Percentiles rank a stretch among this genome's conserved stretches.
These are phyloP conservation scores for Cryptosporidium bovis DNA, from an alignment of 169 alveolate genomes.

Conservation along the genomic window DNA sequence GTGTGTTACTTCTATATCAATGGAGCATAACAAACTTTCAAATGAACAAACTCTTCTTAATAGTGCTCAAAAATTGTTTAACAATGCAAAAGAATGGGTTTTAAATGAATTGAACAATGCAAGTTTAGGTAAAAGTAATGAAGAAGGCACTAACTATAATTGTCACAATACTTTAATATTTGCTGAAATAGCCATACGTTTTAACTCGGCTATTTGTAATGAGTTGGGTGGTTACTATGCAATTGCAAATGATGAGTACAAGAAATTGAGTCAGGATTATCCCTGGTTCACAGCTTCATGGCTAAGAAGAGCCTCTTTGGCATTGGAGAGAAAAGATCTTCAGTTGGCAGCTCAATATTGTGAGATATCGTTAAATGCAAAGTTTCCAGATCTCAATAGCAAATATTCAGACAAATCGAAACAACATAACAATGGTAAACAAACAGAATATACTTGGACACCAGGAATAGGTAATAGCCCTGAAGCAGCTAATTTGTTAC, in stretches of 20 bases:
- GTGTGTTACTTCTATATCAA: slow-evolving; percentile 38
- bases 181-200: slow-evolving; percentile 18
- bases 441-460: slow-evolving; percentile 8
- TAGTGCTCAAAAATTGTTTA: background rate
- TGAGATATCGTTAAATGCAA: slow-evolving; percentile 35
- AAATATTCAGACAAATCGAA: background rate
- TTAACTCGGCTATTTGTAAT: slow-evolving; percentile 42
- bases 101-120: background rate
- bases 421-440: background rate
- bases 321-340: slow-evolving; percentile 46
- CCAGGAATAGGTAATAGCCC: slow-evolving; percentile 50
- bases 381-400: slow-evolving; percentile 9
- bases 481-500: slow-evolving; percentile 40
- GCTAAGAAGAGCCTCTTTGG: slow-evolving; percentile 69
- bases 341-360: slow-evolving; percentile 72
- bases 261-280: slow-evolving; percentile 30
- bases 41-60: slow-evolving; percentile 3
- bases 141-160: no score
- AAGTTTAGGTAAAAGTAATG: background rate
- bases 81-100: slow-evolving; percentile 17
- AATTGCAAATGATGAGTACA: slow-evolving; percentile 61
- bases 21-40: slow-evolving; percentile 26
- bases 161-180: no score
- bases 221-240: slow-evolving; percentile 63
- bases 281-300: slow-evolving; percentile 73